Conservation (phyloP, 2,329 filamentous ascomycete genomes). For the Pseudogymnoascus sp. region DNA sequence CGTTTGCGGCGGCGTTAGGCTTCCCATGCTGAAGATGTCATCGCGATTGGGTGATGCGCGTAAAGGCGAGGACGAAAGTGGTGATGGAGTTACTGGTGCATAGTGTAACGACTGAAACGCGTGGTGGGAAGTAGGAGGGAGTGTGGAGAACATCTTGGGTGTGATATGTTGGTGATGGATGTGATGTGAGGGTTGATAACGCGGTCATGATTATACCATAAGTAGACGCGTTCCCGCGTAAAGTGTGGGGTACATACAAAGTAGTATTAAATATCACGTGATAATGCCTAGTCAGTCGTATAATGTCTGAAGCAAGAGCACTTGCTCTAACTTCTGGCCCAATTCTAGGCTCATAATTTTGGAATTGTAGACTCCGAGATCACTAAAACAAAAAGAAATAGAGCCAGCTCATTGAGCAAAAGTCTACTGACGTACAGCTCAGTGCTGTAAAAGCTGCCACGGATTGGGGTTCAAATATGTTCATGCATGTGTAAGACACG, state of each 20-base stretch:
- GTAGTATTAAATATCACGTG: not conserved
- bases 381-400: not conserved
- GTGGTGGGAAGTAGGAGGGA: conserved; percentile 17
- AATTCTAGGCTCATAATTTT: not conserved
- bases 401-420: not conserved
- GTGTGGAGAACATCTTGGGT: conserved; percentile 26
- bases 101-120: conserved; percentile 16
- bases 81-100: conserved; percentile 44
- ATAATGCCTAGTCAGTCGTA: not conserved
- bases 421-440: too few species aligned
- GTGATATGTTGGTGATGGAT: conserved; percentile 33
- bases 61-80: conserved; percentile 52
- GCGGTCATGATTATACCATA: conserved; percentile 37
- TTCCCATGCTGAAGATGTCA: conserved; percentile 3
- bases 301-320: not conserved
- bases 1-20: not conserved
- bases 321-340: not conserved
- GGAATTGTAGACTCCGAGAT: not conserved
- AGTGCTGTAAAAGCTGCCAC: not conserved
- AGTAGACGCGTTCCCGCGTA: not conserved
- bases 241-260: conserved; percentile 6
- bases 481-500: conserved; percentile 2
- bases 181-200: conserved; percentile 40
- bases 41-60: conserved; percentile 40
- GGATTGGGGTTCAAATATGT: not conserved